Conservation (phyloP, 1,284 basidiomycete species). For the Lentinus polychrous region DNA sequence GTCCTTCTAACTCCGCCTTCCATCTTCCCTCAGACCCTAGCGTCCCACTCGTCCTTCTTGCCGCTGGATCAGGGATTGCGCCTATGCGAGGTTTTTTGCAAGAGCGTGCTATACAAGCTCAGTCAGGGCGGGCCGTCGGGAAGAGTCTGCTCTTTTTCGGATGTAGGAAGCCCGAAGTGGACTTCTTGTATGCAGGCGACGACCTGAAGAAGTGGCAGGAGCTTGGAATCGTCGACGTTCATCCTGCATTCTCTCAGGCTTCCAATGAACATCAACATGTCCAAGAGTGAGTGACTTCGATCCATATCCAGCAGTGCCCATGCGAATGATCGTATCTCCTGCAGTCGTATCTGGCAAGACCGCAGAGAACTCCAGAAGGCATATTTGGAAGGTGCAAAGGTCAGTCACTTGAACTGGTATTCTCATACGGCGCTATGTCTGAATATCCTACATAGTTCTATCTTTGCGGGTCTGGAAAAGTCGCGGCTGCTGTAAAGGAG, state of each 20-base stretch:
- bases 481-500: slow-evolving; percentile 30
- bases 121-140: slow-evolving; percentile 36
- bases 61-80: slow-evolving; percentile 43
- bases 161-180: slow-evolving; percentile 34
- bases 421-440: background rate
- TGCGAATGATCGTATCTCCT: background rate
- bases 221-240: slow-evolving; percentile 38
- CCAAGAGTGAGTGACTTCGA: slow-evolving; percentile 37
- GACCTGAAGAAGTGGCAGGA: slow-evolving; percentile 37
- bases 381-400: slow-evolving; percentile 41
- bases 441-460: slow-evolving; percentile 28
- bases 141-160: slow-evolving; percentile 43
- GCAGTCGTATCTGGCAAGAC: slow-evolving; percentile 39
- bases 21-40: slow-evolving; percentile 37
- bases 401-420: slow-evolving; percentile 8
- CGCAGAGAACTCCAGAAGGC: slow-evolving; percentile 27
- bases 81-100: slow-evolving; percentile 50
- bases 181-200: slow-evolving; percentile 36
- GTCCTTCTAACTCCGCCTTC: slow-evolving; percentile 33
- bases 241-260: slow-evolving; percentile 39
- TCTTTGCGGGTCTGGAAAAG: slow-evolving; percentile 35
- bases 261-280: slow-evolving; percentile 39
- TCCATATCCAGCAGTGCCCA: background rate
- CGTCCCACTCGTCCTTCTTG: slow-evolving; percentile 41
- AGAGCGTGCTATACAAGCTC: slow-evolving; percentile 41